Conservation (phyloP, 179 eudicot genomes). For the Vitellaria paradoxa region DNA sequence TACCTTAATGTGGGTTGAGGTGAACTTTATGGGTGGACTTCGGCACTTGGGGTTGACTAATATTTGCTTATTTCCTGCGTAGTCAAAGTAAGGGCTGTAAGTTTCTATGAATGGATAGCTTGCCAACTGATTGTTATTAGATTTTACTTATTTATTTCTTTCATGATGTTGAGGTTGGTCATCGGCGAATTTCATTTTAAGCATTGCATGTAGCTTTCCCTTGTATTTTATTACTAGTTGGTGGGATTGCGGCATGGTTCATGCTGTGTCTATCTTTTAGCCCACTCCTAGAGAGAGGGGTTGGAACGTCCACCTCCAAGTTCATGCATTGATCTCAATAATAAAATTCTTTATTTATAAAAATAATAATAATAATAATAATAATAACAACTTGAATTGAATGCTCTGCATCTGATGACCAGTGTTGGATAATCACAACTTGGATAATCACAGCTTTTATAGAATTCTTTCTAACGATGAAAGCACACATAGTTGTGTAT, state of each 20-base stretch:
- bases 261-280: background rate
- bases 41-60: too few relatives aligned
- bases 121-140: too few relatives aligned
- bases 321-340: background rate
- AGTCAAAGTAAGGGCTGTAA: background rate
- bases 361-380: too few relatives aligned
- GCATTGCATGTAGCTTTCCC: background rate
- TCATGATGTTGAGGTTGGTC: too few relatives aligned
- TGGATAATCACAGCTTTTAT: constrained; percentile 1
- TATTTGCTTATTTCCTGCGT: too few relatives aligned
- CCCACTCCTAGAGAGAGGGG: background rate
- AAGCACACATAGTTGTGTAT: background rate
- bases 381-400: background rate
- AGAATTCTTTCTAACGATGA: background rate
- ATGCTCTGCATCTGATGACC: background rate
- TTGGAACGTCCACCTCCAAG: too few relatives aligned
- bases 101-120: too few relatives aligned
- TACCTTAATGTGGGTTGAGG: too few relatives aligned
- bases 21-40: too few relatives aligned
- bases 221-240: background rate
- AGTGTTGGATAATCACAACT: constrained; percentile 4
- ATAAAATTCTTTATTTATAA: too few relatives aligned
- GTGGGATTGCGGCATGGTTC: too few relatives aligned
- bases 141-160: too few relatives aligned
- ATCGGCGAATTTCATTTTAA: background rate